phyloP scores from a whole-genome alignment of 2,329 filamentous ascomycete species.

The Nothophoma quercina region DNA sequence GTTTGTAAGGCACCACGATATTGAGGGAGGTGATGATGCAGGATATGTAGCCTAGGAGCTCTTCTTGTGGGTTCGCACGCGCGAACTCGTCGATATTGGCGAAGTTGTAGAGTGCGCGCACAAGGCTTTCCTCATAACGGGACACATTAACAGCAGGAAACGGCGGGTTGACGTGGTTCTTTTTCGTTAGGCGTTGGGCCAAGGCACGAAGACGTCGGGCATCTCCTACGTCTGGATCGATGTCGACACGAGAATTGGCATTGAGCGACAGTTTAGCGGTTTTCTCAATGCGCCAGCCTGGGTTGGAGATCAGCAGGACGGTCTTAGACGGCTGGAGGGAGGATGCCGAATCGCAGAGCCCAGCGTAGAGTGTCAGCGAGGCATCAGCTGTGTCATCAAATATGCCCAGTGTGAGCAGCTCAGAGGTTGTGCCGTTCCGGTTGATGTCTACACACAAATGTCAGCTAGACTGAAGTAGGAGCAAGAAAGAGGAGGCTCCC shows the following conservation, averaged over 20 bases:
- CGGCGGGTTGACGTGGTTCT: constrained; percentile 59
- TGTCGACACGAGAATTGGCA: constrained; percentile 60
- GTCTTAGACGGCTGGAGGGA: constrained; percentile 59
- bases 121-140: constrained; percentile 28
- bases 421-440: constrained; percentile 55
- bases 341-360: constrained; percentile 55
- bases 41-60: constrained; percentile 55
- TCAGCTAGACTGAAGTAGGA: too few species aligned
- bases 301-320: constrained; percentile 59
- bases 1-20: constrained; percentile 50
- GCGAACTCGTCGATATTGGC: constrained; percentile 55
- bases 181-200: constrained; percentile 57
- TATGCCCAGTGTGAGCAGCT: constrained; percentile 60
- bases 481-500: too few species aligned
- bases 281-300: constrained; percentile 50
- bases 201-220: constrained; percentile 62
- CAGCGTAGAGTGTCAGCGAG: constrained; percentile 63
- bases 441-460: constrained; percentile 50
- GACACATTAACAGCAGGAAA: constrained; percentile 53
- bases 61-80: constrained; percentile 38
- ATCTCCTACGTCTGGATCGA: constrained; percentile 63
- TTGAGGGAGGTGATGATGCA: constrained; percentile 54
- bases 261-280: constrained; percentile 48
- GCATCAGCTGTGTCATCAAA: constrained; percentile 66
- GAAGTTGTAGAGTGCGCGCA: constrained; percentile 53